Base-by-base conservation (phyloP, 129 eudicot species). In the Centaurea solstitialis region DNA sequence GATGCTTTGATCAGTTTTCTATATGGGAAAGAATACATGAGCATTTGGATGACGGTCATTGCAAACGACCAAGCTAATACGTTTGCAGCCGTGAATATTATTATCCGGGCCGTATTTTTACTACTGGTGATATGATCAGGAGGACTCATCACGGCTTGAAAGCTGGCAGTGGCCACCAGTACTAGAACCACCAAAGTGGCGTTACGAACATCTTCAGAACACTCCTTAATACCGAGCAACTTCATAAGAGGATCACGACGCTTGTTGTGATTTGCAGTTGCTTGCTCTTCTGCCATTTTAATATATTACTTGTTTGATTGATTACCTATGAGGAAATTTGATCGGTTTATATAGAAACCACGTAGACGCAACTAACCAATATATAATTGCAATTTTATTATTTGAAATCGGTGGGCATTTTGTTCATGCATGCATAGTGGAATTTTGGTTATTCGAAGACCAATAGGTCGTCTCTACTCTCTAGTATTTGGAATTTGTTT, bases 1-100 rank as follows among this genome's bases (percentile, higher is more conserved):
- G 81, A 26, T 45, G 68, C 3, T 3, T 11, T n/a, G 7, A 77
- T 41, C 81, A 67, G 74, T 40, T 67, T 67, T 24, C 10, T 30
- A 67, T 23, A 77, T 26, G 81, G 81, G 43, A 77, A 77, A 65
- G 45, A 67, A 7, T 0, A 2, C 28, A 39, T 77, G 43, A 77
- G 47, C 64, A 43, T 15, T 13, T 9, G 45, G 9, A 77, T 77
- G 30, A 68, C 6, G 74, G 66, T 67, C 45, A 66, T 13, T 6
- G 74, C 67, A 67, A 41, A 43, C 9, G 65, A 38, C 43, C 43
- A 40, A 40, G 65, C 72, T 39, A 77, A 9, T 1, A 26, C 13
- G 74, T 77, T 77, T 5, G 81, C 74, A 67, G 12, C 28, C n/a
- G 45, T 30, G 47, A 67, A 78, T 45, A 45, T 10, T 4, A 45